Evolutionary conservation across 1,139 yeast species (phyloP).

Genomic region (Sugiyamaella neomexicana): DNA sequence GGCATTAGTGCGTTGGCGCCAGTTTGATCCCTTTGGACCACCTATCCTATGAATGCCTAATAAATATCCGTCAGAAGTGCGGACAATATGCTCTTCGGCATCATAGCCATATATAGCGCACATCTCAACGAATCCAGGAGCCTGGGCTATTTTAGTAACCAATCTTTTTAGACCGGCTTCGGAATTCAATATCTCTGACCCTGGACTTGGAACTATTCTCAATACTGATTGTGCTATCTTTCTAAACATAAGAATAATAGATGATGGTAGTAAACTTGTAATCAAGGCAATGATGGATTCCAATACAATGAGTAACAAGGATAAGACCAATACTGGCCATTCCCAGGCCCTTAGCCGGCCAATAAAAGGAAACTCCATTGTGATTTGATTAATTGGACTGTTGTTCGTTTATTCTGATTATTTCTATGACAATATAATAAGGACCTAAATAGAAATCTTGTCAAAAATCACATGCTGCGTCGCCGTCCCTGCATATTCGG

Average conservation of each 20-base stretch:
- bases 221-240: constrained; percentile 25
- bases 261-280: constrained; percentile 37
- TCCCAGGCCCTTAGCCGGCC: constrained; percentile 36
- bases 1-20: constrained; percentile 33
- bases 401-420: too few species aligned
- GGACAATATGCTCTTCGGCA: constrained; percentile 71
- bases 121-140: constrained; percentile 60
- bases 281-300: constrained; percentile 38
- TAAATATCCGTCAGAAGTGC: constrained; percentile 56
- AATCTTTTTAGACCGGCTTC: constrained; percentile 29
- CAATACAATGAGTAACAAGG: constrained; percentile 37
- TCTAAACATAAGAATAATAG: constrained; percentile 35
- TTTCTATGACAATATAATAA: too few species aligned
- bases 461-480: neutral
- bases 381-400: neutral
- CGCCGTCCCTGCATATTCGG: constrained; percentile 13
- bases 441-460: neutral
- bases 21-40: constrained; percentile 46
- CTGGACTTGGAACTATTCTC: constrained; percentile 23
- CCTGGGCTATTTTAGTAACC: constrained; percentile 32
- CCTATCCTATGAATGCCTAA: constrained; percentile 55
- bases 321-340: constrained; percentile 38
- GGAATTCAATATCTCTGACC: constrained; percentile 22
- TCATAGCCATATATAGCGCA: constrained; percentile 62
- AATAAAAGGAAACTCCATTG: constrained; percentile 31